These are phyloP conservation scores for Lichenothelia convexa DNA, from an alignment of 495 filamentous ascomycete genomes.

Conservation along the genomic window DNA sequence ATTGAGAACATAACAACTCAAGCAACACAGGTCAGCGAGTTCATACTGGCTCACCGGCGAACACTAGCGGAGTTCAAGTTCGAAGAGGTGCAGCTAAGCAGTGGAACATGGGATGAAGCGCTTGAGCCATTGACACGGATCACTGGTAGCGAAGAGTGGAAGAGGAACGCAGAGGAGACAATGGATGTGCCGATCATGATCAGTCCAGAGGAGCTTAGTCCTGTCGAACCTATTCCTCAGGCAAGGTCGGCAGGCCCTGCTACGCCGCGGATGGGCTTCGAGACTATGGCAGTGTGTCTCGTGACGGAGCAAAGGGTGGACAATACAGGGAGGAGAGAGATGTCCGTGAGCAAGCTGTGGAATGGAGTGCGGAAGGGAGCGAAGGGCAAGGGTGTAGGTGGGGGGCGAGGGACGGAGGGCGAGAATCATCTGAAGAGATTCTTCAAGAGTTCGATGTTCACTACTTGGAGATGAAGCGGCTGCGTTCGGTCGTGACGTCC, in stretches of 20 bases:
- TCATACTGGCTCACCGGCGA: constrained; percentile 40
- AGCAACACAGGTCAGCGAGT: constrained; percentile 41
- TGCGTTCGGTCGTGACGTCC: constrained; percentile 21
- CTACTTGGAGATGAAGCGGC: too few relatives aligned
- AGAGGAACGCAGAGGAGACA: constrained; percentile 26
- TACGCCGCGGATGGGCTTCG: too few relatives aligned
- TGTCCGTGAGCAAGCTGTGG: constrained; percentile 8
- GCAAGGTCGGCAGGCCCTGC: too few relatives aligned
- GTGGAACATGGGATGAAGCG: constrained; percentile 58
- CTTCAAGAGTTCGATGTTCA: constrained; percentile 21
- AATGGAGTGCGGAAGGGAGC: constrained; percentile 8
- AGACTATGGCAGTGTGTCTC: constrained; percentile 8
- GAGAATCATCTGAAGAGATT: constrained; percentile 28
- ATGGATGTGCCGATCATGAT: constrained; percentile 19
- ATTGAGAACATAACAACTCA: constrained; percentile 49
- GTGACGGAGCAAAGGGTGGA: constrained; percentile 6
- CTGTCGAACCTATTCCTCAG: too few relatives aligned
- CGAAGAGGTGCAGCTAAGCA: constrained; percentile 43
- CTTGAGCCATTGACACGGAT: constrained; percentile 42
- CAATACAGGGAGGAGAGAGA: background rate
- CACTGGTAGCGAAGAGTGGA: constrained; percentile 34
- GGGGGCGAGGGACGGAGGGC: constrained; percentile 20
- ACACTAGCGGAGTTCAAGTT: constrained; percentile 55
- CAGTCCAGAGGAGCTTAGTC: constrained; percentile 11
- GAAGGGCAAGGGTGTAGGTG: constrained; percentile 14